phyloP scores from a whole-genome alignment of 2,329 filamentous ascomycete species.

The Neopestalotiopsis sp. region DNA sequence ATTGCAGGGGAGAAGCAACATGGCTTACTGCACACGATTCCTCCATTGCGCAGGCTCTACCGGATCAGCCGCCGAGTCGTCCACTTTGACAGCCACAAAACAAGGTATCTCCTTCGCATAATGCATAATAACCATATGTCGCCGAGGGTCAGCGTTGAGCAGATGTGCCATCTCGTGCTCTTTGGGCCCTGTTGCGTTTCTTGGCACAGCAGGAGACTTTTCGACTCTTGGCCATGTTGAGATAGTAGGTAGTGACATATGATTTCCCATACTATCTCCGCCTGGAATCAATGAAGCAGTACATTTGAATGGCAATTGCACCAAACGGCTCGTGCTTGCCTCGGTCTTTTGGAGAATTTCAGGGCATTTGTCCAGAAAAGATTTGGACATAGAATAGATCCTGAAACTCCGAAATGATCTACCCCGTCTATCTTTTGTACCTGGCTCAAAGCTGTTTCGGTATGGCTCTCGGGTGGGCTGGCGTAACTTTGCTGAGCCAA shows the following conservation, averaged over 20 bases:
- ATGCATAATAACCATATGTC: neutral
- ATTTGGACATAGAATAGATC: too few relatives aligned
- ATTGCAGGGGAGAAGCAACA: neutral
- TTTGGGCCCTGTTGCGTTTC: neutral
- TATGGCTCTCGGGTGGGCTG: neutral
- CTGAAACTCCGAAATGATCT: too few relatives aligned
- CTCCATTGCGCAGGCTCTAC: neutral
- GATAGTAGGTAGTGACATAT: neutral
- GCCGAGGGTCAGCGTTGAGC: neutral
- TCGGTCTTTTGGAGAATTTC: neutral
- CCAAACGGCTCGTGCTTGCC: neutral
- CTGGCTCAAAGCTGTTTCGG: neutral
- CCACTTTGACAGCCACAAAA: neutral
- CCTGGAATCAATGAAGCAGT: neutral
- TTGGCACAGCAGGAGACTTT: neutral
- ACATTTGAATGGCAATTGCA: neutral
- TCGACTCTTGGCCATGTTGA: neutral
- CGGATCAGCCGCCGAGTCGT: neutral
- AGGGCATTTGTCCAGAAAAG: too few relatives aligned
- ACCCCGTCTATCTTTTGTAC: too few relatives aligned
- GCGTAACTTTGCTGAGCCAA: neutral
- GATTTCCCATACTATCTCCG: neutral
- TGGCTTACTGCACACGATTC: neutral
- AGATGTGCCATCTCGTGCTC: neutral
- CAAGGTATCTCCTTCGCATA: neutral